Evolutionary conservation across 495 filamentous ascomycete genomes (phyloP).

Genomic region (Trypethelium eluteriae): DNA sequence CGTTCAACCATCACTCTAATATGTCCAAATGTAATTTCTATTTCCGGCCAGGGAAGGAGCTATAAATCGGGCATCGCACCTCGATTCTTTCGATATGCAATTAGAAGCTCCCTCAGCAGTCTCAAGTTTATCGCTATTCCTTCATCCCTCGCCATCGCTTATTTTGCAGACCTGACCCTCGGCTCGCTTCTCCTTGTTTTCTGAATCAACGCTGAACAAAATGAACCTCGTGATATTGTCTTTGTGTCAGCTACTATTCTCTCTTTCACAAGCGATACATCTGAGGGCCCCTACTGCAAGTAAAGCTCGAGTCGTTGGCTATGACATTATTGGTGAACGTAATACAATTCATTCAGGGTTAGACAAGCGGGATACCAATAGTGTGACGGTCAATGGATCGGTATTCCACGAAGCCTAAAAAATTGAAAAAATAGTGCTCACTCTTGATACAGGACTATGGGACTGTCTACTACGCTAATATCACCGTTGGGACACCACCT

Average conservation of each 20-base stretch:
- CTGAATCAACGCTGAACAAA: too few species aligned
- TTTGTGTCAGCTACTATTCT: background rate
- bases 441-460: background rate
- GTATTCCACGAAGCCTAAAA: background rate
- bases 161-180: too few species aligned
- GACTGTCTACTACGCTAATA: conserved; percentile 36
- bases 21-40: too few species aligned
- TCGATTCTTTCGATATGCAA: too few species aligned
- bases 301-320: background rate
- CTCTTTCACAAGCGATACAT: background rate
- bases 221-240: too few species aligned
- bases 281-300: background rate
- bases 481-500: conserved; percentile 37
- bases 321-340: background rate
- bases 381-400: background rate
- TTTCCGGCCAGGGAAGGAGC: too few species aligned
- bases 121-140: too few species aligned
- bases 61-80: too few species aligned
- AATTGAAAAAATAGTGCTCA: background rate
- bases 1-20: too few species aligned
- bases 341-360: background rate
- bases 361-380: background rate
- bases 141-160: too few species aligned
- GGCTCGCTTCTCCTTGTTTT: too few species aligned
- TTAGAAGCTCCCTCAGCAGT: too few species aligned